Evolutionary conservation across 1,139 yeast genomes (phyloP).

Genomic region (Kodamaea ohmeri): DNA sequence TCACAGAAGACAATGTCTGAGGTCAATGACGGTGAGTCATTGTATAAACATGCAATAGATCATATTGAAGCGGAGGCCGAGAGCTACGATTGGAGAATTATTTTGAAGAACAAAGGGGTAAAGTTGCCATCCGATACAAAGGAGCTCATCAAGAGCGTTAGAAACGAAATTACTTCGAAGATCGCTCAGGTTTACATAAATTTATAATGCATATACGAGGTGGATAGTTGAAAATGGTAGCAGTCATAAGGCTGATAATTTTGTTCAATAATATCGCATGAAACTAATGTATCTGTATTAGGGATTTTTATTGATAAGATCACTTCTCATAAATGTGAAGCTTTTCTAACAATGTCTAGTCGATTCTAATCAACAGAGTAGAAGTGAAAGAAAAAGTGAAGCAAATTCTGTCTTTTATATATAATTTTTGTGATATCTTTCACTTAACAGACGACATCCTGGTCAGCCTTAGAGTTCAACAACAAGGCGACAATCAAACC

Average conservation of each 20-base stretch:
- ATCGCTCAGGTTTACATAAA: slow-evolving; percentile 40
- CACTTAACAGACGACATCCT: slow-evolving; percentile 73
- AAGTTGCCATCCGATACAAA: slow-evolving; percentile 25
- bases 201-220: slow-evolving; percentile 2
- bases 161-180: slow-evolving; percentile 34
- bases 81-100: slow-evolving; percentile 37
- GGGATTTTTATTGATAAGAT: slow-evolving; percentile 1
- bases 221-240: too few relatives aligned
- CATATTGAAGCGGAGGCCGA: slow-evolving; percentile 20
- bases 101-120: slow-evolving; percentile 17
- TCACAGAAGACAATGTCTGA: slow-evolving; percentile 24
- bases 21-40: slow-evolving; percentile 28
- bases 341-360: slow-evolving; percentile 3
- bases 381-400: slow-evolving; percentile 7
- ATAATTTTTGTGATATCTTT: slow-evolving; percentile 2
- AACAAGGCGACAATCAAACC: slow-evolving; percentile 97
- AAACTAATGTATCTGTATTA: background rate
- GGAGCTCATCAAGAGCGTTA: slow-evolving; percentile 26
- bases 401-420: slow-evolving; percentile 5
- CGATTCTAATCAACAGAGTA: slow-evolving; percentile 5
- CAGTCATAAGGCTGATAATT: too few relatives aligned
- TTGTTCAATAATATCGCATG: background rate
- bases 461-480: slow-evolving; percentile 95
- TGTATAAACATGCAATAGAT: slow-evolving; percentile 32
- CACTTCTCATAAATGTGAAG: background rate